These are phyloP conservation scores for Tritrichomonas musculus DNA, from an alignment of 208 protist genomes.

Conservation along the genomic window DNA sequence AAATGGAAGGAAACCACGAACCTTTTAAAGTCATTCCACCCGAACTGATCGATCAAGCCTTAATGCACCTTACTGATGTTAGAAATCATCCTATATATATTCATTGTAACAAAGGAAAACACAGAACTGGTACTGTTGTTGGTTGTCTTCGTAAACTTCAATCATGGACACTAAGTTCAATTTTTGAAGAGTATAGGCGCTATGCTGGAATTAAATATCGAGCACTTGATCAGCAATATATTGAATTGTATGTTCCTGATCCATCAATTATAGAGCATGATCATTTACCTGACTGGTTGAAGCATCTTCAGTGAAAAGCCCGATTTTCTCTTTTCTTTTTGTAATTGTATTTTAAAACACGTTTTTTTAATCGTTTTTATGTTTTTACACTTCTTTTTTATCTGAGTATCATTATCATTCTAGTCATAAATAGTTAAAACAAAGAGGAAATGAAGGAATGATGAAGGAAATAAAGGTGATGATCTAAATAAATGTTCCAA, in stretches of 20 bases:
- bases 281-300: not conserved
- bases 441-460: no score
- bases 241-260: slow-evolving; percentile 48
- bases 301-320: not conserved
- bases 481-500: no score
- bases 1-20: slow-evolving; percentile 49
- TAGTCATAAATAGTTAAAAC: no score
- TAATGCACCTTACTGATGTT: slow-evolving; percentile 27
- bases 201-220: slow-evolving; percentile 46
- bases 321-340: no score
- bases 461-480: no score
- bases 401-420: no score
- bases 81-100: slow-evolving; percentile 50
- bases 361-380: no score
- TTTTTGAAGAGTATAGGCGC: slow-evolving; percentile 52
- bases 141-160: slow-evolving; percentile 49
- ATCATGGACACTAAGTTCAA: slow-evolving; percentile 46
- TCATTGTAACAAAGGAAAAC: slow-evolving; percentile 57
- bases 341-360: no score
- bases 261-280: not conserved
- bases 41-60: slow-evolving; percentile 35
- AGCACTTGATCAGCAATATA: slow-evolving; percentile 49
- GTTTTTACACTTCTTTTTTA: no score
- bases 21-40: slow-evolving; percentile 48
- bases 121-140: slow-evolving; percentile 51